These are phyloP conservation scores for Phytophthora pluvialis DNA, from an alignment of 352 stramenopile genomes.

Conservation along the genomic window DNA sequence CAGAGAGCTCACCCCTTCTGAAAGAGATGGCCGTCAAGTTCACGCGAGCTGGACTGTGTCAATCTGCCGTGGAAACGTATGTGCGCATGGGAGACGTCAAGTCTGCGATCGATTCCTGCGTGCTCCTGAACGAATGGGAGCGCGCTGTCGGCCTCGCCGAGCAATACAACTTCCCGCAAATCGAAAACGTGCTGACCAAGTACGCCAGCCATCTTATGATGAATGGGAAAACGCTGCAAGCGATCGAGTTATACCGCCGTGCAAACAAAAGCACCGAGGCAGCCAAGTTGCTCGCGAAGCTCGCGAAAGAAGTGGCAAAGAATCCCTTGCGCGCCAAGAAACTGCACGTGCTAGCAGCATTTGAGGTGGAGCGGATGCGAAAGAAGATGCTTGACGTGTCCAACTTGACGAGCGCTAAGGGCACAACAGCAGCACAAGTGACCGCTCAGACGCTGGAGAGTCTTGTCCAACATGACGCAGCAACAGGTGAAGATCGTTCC, in stretches of 20 bases:
- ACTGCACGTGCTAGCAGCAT: slow-evolving; percentile 92
- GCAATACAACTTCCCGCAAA: slow-evolving; percentile 93
- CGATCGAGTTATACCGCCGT: slow-evolving; percentile 93
- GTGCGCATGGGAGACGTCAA: slow-evolving; percentile 92
- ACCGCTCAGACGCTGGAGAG: slow-evolving; percentile 93
- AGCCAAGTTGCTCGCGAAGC: slow-evolving; percentile 88
- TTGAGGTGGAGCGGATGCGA: slow-evolving; percentile 93
- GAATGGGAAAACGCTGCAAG: slow-evolving; percentile 87
- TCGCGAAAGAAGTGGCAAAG: slow-evolving; percentile 82
- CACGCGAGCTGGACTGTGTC: slow-evolving; percentile 83
- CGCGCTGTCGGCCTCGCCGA: slow-evolving; percentile 90
- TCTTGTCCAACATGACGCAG: slow-evolving; percentile 88
- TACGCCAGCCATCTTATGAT: slow-evolving; percentile 88
- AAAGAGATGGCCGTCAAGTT: slow-evolving; percentile 91
- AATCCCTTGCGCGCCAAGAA: slow-evolving; percentile 94
- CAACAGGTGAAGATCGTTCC: slow-evolving; percentile 78
- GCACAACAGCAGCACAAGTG: slow-evolving; percentile 73
- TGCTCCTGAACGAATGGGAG: slow-evolving; percentile 94
- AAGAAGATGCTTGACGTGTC: slow-evolving; percentile 90
- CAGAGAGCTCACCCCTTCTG: slow-evolving; percentile 79
- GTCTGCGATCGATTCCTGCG: slow-evolving; percentile 92
- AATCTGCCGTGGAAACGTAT: slow-evolving; percentile 87
- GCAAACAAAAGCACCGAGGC: slow-evolving; percentile 93
- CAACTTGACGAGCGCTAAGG: slow-evolving; percentile 59
- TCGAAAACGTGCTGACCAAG: slow-evolving; percentile 93